Conservation (phyloP, 2,329 filamentous ascomycete genomes). For the Fusarium sp. region DNA sequence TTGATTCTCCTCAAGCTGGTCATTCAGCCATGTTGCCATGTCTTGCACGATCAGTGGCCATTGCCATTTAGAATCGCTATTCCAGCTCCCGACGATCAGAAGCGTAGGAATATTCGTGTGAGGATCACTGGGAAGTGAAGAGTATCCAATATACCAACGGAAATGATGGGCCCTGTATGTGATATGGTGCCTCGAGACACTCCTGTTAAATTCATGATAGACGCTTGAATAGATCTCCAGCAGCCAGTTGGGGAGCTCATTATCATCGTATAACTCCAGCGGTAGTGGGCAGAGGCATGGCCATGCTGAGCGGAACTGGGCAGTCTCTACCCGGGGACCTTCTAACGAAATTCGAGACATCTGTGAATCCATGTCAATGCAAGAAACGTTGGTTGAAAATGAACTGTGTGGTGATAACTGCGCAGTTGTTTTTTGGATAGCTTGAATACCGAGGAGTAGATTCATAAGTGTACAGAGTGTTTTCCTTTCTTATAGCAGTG, state of each 20-base stretch:
- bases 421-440: not conserved
- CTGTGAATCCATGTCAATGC: not conserved
- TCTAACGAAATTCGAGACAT: not conserved
- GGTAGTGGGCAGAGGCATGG: not conserved
- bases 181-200: not conserved
- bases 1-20: not conserved
- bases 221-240: not conserved
- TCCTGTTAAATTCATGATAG: not conserved
- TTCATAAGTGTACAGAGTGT: not conserved
- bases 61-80: not conserved
- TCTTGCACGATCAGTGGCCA: not conserved
- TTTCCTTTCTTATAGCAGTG: not conserved
- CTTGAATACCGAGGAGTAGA: not conserved
- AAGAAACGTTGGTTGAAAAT: not conserved
- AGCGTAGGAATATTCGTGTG: not conserved
- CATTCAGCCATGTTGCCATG: not conserved
- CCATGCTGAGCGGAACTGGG: not conserved
- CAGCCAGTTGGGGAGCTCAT: not conserved
- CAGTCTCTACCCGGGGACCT: not conserved
- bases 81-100: not conserved
- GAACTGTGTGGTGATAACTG: not conserved
- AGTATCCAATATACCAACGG: not conserved
- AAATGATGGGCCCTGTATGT: not conserved
- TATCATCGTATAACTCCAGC: not conserved
- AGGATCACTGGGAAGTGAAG: not conserved